Evolutionary conservation across 2,329 filamentous ascomycete species (phyloP), one percentile per base, ranked within the genome.

Genomic region (Daldinia sp.): DNA sequence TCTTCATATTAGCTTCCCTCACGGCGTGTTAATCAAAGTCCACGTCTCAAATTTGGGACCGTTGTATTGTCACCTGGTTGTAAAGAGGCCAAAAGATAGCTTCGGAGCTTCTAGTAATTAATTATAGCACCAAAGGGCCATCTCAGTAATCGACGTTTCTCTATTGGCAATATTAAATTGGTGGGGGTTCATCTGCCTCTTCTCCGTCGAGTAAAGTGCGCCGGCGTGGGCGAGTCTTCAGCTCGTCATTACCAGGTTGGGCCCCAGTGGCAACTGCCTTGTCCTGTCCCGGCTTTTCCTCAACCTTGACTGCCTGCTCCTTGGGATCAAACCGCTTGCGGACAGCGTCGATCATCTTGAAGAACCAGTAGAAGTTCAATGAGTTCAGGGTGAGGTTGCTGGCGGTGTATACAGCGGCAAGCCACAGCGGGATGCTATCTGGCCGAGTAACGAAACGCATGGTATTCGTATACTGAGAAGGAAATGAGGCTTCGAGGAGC

Each of bases 361-460:
- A 85, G 78, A 95, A 96, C 93, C 93, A 97, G 81, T 90, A 92
- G 75, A 92, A 89, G 81, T 97, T 97, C 59, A 97, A 82, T 12
- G 86, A 84, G 76, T 94, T 95, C 28, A 97, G 85, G 0, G 87
- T 87, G 20, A 93, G 60, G 78, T 96, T 96, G 76, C 88, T 89
- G 9, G 84, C 84, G 6, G 94, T 79, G 76, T 96, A 96, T 30
- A 88, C 82, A 13, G 79, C 81, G 1, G 88, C 89, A 23, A 96
- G 83, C 92, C 92, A 95, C 1, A 88, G 35, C 0, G 92, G 93
- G 2, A 94, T 81, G 2, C 81, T 82, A 48, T 82, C 85, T 3
- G 80, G 79, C 23, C 83, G 76, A 30, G 79, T 82, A 4, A 84
- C 85, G 72, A 85, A 89, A n/a, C 75, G 74, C 82, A 87, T 86